Evolutionary conservation across 1,284 basidiomycete species (phyloP), one percentile per base, ranked within the genome.

Genomic region (Rhizopogon parksii): DNA sequence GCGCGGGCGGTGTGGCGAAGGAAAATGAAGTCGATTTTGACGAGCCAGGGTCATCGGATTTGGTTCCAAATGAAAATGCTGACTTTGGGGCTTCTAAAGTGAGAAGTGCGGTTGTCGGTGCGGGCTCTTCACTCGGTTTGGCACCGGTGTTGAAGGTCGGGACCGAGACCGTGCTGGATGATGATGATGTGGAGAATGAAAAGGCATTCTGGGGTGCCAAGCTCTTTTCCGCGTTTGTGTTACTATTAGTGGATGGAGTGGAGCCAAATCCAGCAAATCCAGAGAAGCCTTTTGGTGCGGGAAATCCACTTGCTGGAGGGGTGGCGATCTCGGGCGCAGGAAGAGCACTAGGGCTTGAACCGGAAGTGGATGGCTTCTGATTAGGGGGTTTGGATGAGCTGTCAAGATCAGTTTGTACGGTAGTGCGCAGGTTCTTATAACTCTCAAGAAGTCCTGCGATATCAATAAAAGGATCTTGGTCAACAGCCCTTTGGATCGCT

Each of bases 391-490:
- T 55, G 4, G 60, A 48, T 15, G 57, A 50, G 12, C 68, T 66
- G 47, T 83, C 78, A 54, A 74, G 82, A 36, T 83, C 76, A 40
- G 74, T 75, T 60, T 83, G 79, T 6, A 85, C 76, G 36, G 75
- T 73, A 6, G 71, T 64, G 5, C 88, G 76, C 39, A 85, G 67
- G 8, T 67, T 71, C 58, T 75, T 80, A 68, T 95, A 94, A 49
- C 78, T 78, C 50, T 80, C 77, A n/a, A 84, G 55, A 7, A 90
- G 59, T 7, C 68, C 66, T 3, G 76, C 71, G 3, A 92, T 67
- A 59, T 95, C 83, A n/a, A 73, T 64, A 65, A 93, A 93, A 1
- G 88, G 83, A 65, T 95, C 89, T 7, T 76, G 69, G 27, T 88
- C 81, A 17, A 91, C 67, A 3, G 79, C 76, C 47, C 78, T 76